These are phyloP conservation scores for Prunus armeniaca DNA, from an alignment of 306 rosid genomes.

Conservation along the genomic window DNA sequence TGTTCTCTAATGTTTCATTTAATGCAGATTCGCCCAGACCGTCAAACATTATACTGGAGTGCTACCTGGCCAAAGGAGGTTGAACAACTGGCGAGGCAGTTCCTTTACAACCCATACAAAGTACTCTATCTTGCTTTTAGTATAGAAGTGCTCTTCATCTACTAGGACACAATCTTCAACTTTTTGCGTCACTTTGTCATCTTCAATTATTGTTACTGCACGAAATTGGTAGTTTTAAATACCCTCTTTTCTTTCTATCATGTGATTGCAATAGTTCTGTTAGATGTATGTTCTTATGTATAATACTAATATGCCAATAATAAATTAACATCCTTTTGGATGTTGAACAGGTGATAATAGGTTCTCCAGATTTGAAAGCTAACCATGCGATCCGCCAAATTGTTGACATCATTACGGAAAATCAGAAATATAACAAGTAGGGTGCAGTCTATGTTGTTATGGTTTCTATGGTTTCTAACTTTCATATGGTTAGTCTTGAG, in stretches of 20 bases:
- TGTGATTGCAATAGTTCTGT: background rate
- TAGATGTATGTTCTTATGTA: background rate
- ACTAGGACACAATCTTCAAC: background rate
- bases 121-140: conserved; percentile 27
- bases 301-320: background rate
- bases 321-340: conserved; percentile 12
- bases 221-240: background rate
- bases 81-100: conserved; percentile 80
- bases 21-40: conserved; percentile 85
- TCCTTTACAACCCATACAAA: conserved; percentile 91
- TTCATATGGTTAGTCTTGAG: conserved; percentile 5
- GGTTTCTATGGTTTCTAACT: conserved; percentile 6
- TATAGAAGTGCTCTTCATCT: background rate
- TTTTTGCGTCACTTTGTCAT: background rate
- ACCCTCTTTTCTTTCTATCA: background rate
- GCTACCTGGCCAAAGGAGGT: conserved; percentile 99
- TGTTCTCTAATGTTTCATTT: conserved; percentile 15
- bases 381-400: conserved; percentile 87
- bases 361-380: conserved; percentile 86
- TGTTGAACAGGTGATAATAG: conserved; percentile 74
- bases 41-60: conserved; percentile 97
- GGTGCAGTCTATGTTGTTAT: conserved; percentile 25
- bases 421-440: conserved; percentile 94
- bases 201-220: background rate
- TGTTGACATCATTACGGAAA: conserved; percentile 91